These are phyloP conservation scores for Sonneratia caseolaris DNA, from an alignment of 345 rosid species.

Conservation along the genomic window DNA sequence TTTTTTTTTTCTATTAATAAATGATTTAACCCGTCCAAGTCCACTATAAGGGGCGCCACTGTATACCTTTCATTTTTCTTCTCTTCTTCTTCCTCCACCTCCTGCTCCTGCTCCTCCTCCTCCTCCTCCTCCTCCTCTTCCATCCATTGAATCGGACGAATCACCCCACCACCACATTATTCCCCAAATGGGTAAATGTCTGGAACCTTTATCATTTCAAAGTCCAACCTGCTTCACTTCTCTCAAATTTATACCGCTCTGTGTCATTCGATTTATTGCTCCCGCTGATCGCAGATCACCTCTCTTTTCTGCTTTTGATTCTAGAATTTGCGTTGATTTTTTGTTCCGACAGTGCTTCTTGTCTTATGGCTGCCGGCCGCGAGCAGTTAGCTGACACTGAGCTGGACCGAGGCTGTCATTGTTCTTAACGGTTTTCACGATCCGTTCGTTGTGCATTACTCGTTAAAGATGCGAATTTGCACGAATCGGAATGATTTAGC, in stretches of 20 bases:
- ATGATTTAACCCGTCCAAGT: not conserved
- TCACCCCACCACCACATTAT: not conserved
- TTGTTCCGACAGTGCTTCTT: not conserved
- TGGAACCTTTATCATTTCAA: not conserved
- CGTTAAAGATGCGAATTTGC: not conserved
- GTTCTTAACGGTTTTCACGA: not conserved
- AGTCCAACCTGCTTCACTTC: not conserved
- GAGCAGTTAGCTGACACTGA: not conserved
- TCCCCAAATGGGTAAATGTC: slow-evolving; percentile 1
- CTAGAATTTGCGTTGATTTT: not conserved
- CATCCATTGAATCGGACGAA: not conserved
- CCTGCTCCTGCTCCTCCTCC: not conserved
- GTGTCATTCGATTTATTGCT: not conserved
- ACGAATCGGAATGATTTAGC: not conserved
- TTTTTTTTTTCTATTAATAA: not conserved
- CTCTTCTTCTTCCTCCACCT: not conserved
- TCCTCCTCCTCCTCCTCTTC: not conserved
- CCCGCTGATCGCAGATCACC: not conserved
- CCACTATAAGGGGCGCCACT: not conserved
- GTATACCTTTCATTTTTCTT: not conserved
- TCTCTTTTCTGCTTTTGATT: not conserved
- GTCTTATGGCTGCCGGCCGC: not conserved
- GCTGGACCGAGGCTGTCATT: not conserved
- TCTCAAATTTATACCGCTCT: not conserved
- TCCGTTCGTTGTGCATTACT: not conserved